These are phyloP conservation scores for Artomyces pyxidatus DNA, from an alignment of 768 basidiomycete species.

Conservation along the genomic window DNA sequence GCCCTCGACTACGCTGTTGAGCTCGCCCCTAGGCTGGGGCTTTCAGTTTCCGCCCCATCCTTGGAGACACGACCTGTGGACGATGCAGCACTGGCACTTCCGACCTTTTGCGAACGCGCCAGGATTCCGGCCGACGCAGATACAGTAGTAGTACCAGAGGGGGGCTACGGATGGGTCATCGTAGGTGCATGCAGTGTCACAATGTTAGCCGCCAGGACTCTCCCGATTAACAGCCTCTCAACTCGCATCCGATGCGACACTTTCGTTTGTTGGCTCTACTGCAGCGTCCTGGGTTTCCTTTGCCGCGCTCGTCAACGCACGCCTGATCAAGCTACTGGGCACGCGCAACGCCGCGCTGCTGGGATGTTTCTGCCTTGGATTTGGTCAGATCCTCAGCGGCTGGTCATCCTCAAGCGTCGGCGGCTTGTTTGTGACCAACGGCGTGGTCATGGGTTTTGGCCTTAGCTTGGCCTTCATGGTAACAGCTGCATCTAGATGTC, in stretches of 20 bases:
- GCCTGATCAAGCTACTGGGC: constrained; percentile 25
- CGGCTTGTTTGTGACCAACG: constrained; percentile 24
- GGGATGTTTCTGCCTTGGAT: constrained; percentile 23
- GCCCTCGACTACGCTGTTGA: no score
- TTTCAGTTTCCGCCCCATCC: no score
- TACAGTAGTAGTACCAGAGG: constrained; percentile 25
- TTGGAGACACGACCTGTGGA: no score
- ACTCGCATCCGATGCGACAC: constrained; percentile 19
- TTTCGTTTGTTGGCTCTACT: constrained; percentile 27
- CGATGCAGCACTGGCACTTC: no score
- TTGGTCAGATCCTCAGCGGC: constrained; percentile 22
- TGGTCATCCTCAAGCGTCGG: constrained; percentile 17
- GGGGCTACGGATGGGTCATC: constrained; percentile 27
- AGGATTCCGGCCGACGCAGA: no score
- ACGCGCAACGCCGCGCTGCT: constrained; percentile 21
- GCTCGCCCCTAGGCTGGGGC: no score
- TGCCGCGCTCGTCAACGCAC: constrained; percentile 22
- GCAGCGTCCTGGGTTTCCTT: constrained; percentile 23
- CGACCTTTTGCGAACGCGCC: no score
- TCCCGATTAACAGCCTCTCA: constrained; percentile 20
- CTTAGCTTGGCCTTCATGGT: constrained; percentile 22
- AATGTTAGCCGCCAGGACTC: constrained; percentile 15
- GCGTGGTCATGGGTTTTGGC: constrained; percentile 23
- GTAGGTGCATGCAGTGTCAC: constrained; percentile 23
- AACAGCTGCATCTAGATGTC: background rate